A percentile compares a stretch with the other conserved stretches of the same genome.
Conservation (phyloP, 2,329 filamentous ascomycete genomes). For the Rachicladosporium sp. region DNA sequence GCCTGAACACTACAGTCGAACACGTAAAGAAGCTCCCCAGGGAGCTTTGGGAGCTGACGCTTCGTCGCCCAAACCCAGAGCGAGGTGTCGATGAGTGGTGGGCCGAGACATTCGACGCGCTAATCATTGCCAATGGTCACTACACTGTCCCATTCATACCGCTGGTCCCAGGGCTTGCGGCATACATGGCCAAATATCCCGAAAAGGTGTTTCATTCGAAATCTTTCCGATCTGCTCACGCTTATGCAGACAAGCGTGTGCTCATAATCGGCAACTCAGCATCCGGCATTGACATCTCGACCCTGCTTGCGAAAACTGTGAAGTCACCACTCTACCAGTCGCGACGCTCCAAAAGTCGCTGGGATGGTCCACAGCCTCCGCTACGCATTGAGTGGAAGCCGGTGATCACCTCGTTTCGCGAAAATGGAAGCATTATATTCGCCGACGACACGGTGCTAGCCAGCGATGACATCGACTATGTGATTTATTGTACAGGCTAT, state of each 20-base stretch:
- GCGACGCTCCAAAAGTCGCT: constrained; percentile 35
- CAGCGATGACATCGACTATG: constrained; percentile 13
- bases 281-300: constrained; percentile 21
- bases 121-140: constrained; percentile 24
- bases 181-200: constrained; percentile 43
- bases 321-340: constrained; percentile 40
- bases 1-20: constrained; percentile 41
- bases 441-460: constrained; percentile 14
- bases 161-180: constrained; percentile 36
- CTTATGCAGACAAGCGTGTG: constrained; percentile 10
- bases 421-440: constrained; percentile 16
- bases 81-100: constrained; percentile 41
- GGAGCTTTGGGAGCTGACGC: constrained; percentile 34
- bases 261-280: constrained; percentile 22
- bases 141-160: constrained; percentile 29
- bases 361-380: constrained; percentile 39
- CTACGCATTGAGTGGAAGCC: constrained; percentile 43
- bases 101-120: constrained; percentile 37
- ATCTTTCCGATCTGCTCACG: constrained; percentile 14
- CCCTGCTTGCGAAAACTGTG: constrained; percentile 11
- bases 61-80: constrained; percentile 35
- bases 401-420: constrained; percentile 32
- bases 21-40: constrained; percentile 29
- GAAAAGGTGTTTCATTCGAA: constrained; percentile 35
- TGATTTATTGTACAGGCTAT: constrained; percentile 24